Percentiles rank a stretch among this genome's conserved stretches.
Conservation (phyloP, 495 filamentous ascomycete species). For the Friedmanniomyces simplex region DNA sequence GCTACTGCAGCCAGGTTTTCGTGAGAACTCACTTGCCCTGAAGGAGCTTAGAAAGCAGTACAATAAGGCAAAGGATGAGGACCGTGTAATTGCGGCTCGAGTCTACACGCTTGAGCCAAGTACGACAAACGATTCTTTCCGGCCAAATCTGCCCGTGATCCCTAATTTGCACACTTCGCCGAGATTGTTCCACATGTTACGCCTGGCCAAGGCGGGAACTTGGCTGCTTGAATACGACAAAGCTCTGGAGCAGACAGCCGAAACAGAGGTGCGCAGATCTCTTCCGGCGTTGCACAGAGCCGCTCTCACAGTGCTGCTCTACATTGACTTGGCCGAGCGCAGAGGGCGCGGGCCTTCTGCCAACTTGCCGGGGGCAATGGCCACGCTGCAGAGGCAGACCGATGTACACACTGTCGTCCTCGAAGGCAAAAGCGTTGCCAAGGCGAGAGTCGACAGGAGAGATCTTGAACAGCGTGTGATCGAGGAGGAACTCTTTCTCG, state of each 20-base stretch:
- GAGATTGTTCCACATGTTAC: background rate
- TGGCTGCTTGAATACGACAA: background rate
- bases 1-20: background rate
- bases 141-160: background rate
- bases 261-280: background rate
- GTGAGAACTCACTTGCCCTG: background rate
- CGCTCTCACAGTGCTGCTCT: background rate
- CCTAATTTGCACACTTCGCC: background rate
- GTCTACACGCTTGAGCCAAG: background rate
- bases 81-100: background rate
- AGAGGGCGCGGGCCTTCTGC: background rate
- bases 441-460: background rate
- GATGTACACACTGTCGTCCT: background rate
- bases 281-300: background rate
- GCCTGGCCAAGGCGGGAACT: background rate
- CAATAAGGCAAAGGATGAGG: background rate
- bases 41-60: background rate
- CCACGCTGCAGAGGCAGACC: background rate
- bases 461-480: background rate
- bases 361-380: background rate
- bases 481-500: background rate
- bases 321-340: background rate
- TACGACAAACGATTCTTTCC: background rate
- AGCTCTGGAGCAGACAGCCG: background rate
- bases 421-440: background rate